Conservation (phyloP, 2,329 filamentous ascomycete genomes). For the Exophiala mesophila region DNA sequence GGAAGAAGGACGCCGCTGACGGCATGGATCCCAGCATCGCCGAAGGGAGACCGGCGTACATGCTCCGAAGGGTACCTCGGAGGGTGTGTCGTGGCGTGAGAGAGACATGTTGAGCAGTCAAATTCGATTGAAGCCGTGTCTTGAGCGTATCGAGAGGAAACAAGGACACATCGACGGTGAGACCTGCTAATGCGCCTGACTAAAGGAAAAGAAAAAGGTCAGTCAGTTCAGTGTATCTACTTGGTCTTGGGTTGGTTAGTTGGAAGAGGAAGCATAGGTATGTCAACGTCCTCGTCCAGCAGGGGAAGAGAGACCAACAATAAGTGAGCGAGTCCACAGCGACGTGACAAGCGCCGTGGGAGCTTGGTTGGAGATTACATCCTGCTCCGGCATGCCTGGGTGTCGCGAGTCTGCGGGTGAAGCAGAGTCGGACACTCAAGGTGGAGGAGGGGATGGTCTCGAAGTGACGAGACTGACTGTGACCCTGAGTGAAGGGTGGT, state of each 20-base stretch:
- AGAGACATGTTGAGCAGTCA: constrained; percentile 59
- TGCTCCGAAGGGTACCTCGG: constrained; percentile 80
- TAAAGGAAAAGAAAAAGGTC: constrained; percentile 29
- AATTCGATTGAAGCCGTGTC: constrained; percentile 83
- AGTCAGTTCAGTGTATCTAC: no score
- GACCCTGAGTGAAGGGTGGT: not conserved
- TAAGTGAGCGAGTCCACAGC: constrained; percentile 41
- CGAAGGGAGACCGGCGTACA: constrained; percentile 88
- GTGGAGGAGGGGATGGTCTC: no score
- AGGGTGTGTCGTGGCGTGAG: constrained; percentile 44
- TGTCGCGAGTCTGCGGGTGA: not conserved
- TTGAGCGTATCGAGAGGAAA: constrained; percentile 98
- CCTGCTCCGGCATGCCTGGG: constrained; percentile 20
- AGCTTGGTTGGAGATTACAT: constrained; percentile 19
- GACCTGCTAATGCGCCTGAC: constrained; percentile 87
- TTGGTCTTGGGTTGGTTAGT: no score
- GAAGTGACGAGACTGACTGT: not conserved
- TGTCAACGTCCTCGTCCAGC: no score
- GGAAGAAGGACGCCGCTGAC: constrained; percentile 94
- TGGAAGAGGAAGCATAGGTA: constrained; percentile 28
- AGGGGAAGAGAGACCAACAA: no score
- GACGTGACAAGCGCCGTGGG: constrained; percentile 34
- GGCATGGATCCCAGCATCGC: constrained; percentile 88
- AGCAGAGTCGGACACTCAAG: not conserved
- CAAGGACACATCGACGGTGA: constrained; percentile 92